Conservation (phyloP, 345 rosid species). For the Aquilaria yunnanensis region DNA sequence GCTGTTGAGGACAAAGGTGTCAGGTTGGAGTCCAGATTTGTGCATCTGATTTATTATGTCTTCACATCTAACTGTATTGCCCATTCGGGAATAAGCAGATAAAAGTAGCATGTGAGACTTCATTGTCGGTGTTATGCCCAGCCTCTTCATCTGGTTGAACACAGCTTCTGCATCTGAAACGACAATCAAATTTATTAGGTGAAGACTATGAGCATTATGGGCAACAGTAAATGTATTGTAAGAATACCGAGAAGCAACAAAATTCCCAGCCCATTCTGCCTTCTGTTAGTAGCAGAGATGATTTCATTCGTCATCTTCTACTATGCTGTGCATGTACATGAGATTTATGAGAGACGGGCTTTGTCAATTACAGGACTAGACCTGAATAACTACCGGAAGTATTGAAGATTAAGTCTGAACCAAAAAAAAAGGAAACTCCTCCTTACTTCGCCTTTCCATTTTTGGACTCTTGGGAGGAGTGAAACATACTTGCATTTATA, state of each 20-base stretch:
- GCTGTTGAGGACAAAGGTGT: constrained; percentile 72
- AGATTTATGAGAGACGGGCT: too few species aligned
- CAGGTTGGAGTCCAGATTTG: constrained; percentile 69
- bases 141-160: constrained; percentile 75
- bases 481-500: too few species aligned
- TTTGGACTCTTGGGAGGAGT: too few species aligned
- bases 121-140: constrained; percentile 80
- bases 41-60: constrained; percentile 61
- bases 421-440: too few species aligned
- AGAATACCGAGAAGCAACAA: background rate
- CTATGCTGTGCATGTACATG: too few species aligned
- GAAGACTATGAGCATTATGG: too few species aligned
- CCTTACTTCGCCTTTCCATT: too few species aligned
- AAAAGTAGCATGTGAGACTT: constrained; percentile 91
- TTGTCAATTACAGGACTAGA: too few species aligned
- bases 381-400: too few species aligned
- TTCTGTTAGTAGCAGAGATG: too few species aligned
- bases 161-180: constrained; percentile 66
- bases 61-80: constrained; percentile 66
- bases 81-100: constrained; percentile 71
- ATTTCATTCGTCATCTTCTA: too few species aligned
- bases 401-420: too few species aligned
- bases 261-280: background rate
- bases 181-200: background rate
- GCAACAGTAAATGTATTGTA: background rate